Conservation (phyloP, 1,284 basidiomycete species). For the Ustilago nuda region DNA sequence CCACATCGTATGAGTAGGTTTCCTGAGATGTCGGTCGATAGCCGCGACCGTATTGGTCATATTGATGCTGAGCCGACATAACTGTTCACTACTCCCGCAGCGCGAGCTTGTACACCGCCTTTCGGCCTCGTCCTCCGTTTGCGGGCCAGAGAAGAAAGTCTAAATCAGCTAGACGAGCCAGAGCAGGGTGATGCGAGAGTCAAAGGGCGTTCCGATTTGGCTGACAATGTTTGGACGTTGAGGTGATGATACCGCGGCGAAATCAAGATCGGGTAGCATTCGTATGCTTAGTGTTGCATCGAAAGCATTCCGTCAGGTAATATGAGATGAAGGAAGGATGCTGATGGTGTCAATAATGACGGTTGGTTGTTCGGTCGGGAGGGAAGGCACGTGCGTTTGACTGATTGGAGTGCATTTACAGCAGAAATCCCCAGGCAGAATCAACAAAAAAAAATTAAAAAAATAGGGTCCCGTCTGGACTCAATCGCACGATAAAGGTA, state of each 20-base stretch:
- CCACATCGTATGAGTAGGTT: slow-evolving; percentile 8
- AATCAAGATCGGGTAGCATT: background rate
- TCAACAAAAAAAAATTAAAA: background rate
- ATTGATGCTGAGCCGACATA: slow-evolving; percentile 32
- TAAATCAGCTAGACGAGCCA: background rate
- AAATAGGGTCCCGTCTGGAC: too few species aligned
- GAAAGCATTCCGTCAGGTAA: background rate
- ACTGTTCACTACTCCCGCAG: background rate
- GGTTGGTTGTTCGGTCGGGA: background rate
- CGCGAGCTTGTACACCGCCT: too few species aligned
- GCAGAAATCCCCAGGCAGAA: background rate
- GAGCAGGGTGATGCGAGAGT: too few species aligned
- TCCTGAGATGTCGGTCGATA: slow-evolving; percentile 18
- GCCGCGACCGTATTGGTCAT: slow-evolving; percentile 24
- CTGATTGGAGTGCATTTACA: background rate
- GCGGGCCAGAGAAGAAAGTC: background rate
- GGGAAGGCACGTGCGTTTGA: slow-evolving; percentile 32
- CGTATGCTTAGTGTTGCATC: background rate
- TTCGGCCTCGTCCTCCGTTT: background rate
- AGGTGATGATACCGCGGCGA: background rate
- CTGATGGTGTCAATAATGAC: background rate
- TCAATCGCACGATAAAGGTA: too few species aligned
- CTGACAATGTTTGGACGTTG: background rate
- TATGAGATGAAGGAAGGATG: background rate
- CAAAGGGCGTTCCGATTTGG: too few species aligned